Conservation (phyloP, 164 flowering plant genomes). For the Magnolia kwangsiensis region DNA sequence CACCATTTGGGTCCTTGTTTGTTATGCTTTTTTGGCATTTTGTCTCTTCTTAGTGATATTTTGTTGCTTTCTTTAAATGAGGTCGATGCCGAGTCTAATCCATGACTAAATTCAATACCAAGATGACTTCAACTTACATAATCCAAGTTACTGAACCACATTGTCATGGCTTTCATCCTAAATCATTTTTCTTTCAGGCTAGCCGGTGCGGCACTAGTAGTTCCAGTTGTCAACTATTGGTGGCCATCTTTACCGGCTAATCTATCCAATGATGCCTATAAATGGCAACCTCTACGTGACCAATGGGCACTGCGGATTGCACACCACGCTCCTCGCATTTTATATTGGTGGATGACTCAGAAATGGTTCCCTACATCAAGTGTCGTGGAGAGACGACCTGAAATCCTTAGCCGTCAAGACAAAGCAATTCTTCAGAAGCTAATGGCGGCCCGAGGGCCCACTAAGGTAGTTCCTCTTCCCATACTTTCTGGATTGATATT, state of each 20-base stretch:
- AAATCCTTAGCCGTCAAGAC: slow-evolving; percentile 21
- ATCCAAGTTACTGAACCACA: neutral
- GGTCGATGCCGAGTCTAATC: neutral
- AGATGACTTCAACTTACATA: too few relatives aligned
- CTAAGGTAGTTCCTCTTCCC: neutral
- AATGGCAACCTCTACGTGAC: slow-evolving; percentile 14
- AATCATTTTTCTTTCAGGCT: slow-evolving; percentile 26
- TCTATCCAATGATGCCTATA: slow-evolving; percentile 14
- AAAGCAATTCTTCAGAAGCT: neutral
- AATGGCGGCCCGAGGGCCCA: neutral
- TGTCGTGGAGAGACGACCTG: slow-evolving; percentile 13
- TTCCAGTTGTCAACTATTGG: slow-evolving; percentile 40
- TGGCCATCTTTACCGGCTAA: slow-evolving; percentile 41
- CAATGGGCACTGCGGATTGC: slow-evolving; percentile 25
- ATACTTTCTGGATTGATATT: too few relatives aligned
- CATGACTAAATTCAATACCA: neutral
- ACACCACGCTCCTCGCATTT: slow-evolving; percentile 28
- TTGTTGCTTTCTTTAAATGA: neutral
- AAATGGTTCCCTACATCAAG: slow-evolving; percentile 34
- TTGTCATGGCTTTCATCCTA: neutral
- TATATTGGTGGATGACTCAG: slow-evolving; percentile 41
- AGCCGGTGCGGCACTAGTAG: slow-evolving; percentile 40
- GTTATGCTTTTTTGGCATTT: neutral
- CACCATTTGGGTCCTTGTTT: neutral
- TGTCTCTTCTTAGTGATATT: neutral